Base-by-base conservation (phyloP, 352 stramenopile species). In the Phytophthora aleatoria region DNA sequence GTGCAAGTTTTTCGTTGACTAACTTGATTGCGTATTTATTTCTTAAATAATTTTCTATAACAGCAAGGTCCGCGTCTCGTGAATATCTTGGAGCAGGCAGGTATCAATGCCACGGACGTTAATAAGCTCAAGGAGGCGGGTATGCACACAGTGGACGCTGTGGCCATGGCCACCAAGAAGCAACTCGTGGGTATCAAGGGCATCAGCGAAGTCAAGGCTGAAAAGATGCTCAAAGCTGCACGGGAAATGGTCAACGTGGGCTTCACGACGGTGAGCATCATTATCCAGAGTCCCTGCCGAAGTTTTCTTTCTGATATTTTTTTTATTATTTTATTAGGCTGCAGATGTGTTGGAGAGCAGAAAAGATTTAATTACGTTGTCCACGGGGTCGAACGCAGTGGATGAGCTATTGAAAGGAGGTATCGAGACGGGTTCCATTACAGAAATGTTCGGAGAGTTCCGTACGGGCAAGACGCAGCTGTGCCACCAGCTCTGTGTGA, bases 401-500 rank as follows among this genome's bases (percentile, higher is more conserved):
- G 91, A 98, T 45, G 81, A 96, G 53, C 61, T 98, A 38, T 75
- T 97, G 7, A 94, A 93, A 73, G 92, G 89, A 38, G 97, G 98
- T 15, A 97, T 99, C 55, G 98, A 99, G 72, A 99, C 97, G 9
- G 96, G 96, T 2, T 98, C 90, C 15, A 97, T 99, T 57, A 99
- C 97, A 0, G 97, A 99, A 72, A 78, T 99, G 8, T 99, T 99
- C 85, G 97, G 97, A 45, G 98, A 99, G 73, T 99, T 99, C 76
- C 90, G 98, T 13, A 99, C 97, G 13, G 98, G 98, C 35, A 99
- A 99, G 77, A 99, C 98, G 9, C 97, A 99, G 74, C 73, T 99
- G 41, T 99, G 98, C 69, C 98, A 99, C 69, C 99, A 98, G 57
- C 83, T 99, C 1, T 99, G 97, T 73, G 97, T 99, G 35, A 99